Conservation (phyloP, 129 eudicot genomes). For the Tagetes erecta region DNA sequence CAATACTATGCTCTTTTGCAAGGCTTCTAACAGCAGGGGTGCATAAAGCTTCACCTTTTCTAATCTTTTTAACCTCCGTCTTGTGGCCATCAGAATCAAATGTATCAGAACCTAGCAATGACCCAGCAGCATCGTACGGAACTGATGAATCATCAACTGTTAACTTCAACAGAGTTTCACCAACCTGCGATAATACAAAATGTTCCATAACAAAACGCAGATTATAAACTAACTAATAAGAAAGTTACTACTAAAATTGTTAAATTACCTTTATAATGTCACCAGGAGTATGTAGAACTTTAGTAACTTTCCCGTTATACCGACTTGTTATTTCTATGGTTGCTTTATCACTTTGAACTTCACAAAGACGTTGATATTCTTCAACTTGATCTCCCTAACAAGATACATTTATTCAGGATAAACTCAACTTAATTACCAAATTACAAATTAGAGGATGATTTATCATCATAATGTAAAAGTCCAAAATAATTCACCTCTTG, state of each 20-base stretch:
- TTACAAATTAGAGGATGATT: too few species aligned
- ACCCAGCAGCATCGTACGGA: conserved; percentile 22
- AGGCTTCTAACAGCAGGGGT: conserved; percentile 89
- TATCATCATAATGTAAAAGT: neutral
- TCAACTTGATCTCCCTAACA: conserved; percentile 89
- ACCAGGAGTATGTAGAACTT: conserved; percentile 74
- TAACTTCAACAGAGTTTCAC: conserved; percentile 83
- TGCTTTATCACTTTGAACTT: conserved; percentile 99
- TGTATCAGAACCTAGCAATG: conserved; percentile 21
- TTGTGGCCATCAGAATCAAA: conserved; percentile 32
- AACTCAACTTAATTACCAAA: neutral
- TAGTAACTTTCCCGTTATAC: conserved; percentile 71
- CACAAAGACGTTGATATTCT: conserved; percentile 97
- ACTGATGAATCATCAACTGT: conserved; percentile 47
- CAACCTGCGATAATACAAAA: conserved; percentile 55
- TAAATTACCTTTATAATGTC: conserved; percentile 76
- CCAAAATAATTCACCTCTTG: conserved; percentile 57
- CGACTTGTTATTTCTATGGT: conserved; percentile 98
- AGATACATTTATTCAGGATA: neutral
- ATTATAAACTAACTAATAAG: neutral
- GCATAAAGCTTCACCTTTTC: conserved; percentile 52
- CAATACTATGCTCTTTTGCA: conserved; percentile 66
- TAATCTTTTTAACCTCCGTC: conserved; percentile 23
- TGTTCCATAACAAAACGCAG: neutral
- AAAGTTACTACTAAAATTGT: conserved; percentile 10